Percentiles rank a stretch among this genome's conserved stretches.
phyloP scores from a whole-genome alignment of 805 yeast genomes.

The Cyberlindnera suaveolens region DNA sequence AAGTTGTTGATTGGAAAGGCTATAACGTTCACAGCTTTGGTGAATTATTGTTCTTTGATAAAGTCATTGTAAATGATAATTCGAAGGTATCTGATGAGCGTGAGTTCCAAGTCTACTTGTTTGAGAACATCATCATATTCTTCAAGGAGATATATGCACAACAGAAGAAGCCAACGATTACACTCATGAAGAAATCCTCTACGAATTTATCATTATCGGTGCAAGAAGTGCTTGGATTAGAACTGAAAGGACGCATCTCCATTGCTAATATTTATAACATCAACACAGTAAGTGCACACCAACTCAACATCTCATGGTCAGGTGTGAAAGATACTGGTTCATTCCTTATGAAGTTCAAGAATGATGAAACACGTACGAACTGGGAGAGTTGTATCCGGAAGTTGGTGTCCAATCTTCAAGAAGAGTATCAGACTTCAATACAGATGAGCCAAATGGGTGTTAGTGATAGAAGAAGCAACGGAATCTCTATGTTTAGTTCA shows the following conservation, averaged over 20 bases:
- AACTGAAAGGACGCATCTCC: conserved; percentile 77
- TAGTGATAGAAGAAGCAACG: conserved; percentile 24
- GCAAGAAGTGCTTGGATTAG: conserved; percentile 35
- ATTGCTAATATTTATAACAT: conserved; percentile 57
- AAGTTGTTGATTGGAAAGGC: conserved; percentile 91
- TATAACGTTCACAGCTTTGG: conserved; percentile 77
- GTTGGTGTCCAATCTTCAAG: conserved; percentile 30
- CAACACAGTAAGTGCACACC: conserved; percentile 42
- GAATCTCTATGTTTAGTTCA: conserved; percentile 17
- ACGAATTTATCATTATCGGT: conserved; percentile 13
- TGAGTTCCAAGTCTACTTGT: conserved; percentile 84
- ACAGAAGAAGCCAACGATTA: conserved; percentile 42
- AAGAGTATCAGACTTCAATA: conserved; percentile 15
- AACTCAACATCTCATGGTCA: conserved; percentile 69
- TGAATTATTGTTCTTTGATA: conserved; percentile 69
- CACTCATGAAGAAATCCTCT: conserved; percentile 35
- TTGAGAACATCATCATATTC: conserved; percentile 62
- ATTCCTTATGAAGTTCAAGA: conserved; percentile 72
- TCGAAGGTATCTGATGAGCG: conserved; percentile 54
- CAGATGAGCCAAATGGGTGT: conserved; percentile 15
- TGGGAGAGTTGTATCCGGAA: conserved; percentile 69
- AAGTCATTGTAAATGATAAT: conserved; percentile 60
- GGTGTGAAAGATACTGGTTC: conserved; percentile 84
- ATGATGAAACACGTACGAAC: conserved; percentile 75
- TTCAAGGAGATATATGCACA: conserved; percentile 50